Base-by-base conservation (phyloP, 345 rosid genomes). In the Chamaenerion angustifolium region DNA sequence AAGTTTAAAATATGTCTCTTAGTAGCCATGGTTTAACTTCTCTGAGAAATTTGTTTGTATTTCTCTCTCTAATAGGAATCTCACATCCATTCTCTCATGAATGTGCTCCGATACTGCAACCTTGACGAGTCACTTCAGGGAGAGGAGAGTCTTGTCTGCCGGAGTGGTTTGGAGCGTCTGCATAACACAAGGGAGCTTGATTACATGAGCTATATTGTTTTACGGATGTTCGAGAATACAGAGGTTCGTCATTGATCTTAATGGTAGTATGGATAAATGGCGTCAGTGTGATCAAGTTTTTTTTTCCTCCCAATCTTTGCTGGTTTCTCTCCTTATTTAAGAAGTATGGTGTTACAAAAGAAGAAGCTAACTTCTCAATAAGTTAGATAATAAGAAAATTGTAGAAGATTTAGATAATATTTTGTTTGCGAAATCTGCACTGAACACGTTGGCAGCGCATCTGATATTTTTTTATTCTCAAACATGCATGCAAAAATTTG, bases 151-250 rank as follows among this genome's bases (percentile, higher is more conserved):
- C 95, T 93, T 43, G 79, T 93, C 44, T 82, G 80, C 76, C 66
- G 55, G 45, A 70, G 48, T 60, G 99, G 76, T 46, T 71, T 88
- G 78, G 95, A 88, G 52, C 85, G 95, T 35, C 63, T 93, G 57
- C 68, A 56, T 66, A 85, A 78, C 61, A 85, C 95, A 16, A 85
- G 81, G 77, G 99, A 93, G 76, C 97, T 88, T 59, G 97, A 93
- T 74, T 93, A 93, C 76, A 93, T 93, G 99, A 93, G 99, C 68
- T 73, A 88, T 61, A 82, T 93, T 40, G 99, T 93, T 52, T 63
- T 93, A 40, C 75, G 97, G 65, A 76, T 85, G 83, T 93, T 93
- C 42, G 99, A 93, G 75, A 85, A 93, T 64, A 73, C 76, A 2
- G 99, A 77, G 84, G 99, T 85, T 43, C 15, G 63, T 54, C 27